Evolutionary conservation across 2,329 filamentous ascomycete species (phyloP), one percentile per base, ranked within the genome.

Genomic region (Colletotrichum tropicale): DNA sequence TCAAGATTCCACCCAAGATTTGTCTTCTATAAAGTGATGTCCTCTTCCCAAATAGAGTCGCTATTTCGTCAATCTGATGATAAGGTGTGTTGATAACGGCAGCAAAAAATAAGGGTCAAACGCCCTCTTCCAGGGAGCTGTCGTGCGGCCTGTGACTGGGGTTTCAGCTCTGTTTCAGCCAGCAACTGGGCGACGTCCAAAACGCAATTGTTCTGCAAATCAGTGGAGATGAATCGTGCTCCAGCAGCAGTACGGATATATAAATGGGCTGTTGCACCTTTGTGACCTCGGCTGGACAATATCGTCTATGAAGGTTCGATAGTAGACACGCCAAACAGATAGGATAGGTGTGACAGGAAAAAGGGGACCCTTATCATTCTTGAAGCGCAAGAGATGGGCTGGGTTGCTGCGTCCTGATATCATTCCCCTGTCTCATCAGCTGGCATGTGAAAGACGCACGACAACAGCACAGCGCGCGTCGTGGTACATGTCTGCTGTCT

Each of bases 81-180:
- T 66, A 15, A 52, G 21, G 34, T 24, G 13, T 13, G 21, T 38
- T 52, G 36, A 32, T 30, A 48, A 28, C 16, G 12, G 43, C 56
- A 10, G 30, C 36, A 16, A 21, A n/a, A 56, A 52, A 38, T 30
- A 34, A 56, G 38, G 38, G 71, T 55, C 66, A 43, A 66, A 61
- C 32, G 10, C 48, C 60, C 43, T 38, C 32, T 55, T 43, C 28
- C 30, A 56, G 58, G 73, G 69, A 68, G 62, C 58, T 70, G n/a
- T 21, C 28, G 18, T 21, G 67, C 56, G 67, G 38, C 8, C 67
- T 48, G 67, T 62, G 56, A 62, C 56, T 32, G 62, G 15, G 48
- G 74, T 76, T 76, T 76, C 74, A 76, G 70, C 48, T 68, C 43
- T 36, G 74, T 76, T 76, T 76, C 74, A 76, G 74, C 65, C 70